Evolutionary conservation across 805 yeast species (phyloP).

Genomic region (Barnettozyma sp.): DNA sequence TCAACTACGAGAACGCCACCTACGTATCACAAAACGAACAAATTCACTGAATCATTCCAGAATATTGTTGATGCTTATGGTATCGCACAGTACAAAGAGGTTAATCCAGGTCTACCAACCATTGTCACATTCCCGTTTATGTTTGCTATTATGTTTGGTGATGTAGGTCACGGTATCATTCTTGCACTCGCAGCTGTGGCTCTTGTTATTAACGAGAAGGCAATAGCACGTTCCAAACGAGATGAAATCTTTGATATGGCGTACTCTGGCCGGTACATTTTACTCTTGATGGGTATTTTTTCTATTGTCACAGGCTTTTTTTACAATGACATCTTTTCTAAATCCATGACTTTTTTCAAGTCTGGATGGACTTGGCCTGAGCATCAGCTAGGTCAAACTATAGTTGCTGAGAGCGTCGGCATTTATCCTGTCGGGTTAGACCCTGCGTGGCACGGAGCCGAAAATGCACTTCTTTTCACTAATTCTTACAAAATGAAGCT

Average conservation of each 20-base stretch:
- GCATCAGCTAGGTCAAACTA: slow-evolving; percentile 54
- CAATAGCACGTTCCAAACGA: slow-evolving; percentile 59
- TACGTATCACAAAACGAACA: slow-evolving; percentile 89
- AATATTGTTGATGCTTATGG: slow-evolving; percentile 94
- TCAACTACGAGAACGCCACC: slow-evolving; percentile 80
- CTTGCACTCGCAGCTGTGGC: slow-evolving; percentile 65
- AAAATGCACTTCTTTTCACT: slow-evolving; percentile 80
- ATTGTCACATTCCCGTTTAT: slow-evolving; percentile 94
- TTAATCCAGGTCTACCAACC: slow-evolving; percentile 93
- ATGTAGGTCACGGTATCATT: slow-evolving; percentile 90
- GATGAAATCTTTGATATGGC: slow-evolving; percentile 98
- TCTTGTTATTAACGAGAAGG: slow-evolving; percentile 68
- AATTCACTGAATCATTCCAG: slow-evolving; percentile 91
- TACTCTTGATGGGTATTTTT: slow-evolving; percentile 86
- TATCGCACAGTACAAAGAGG: slow-evolving; percentile 85
- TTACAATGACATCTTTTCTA: slow-evolving; percentile 91
- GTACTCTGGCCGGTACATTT: slow-evolving; percentile 82
- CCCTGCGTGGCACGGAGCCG: slow-evolving; percentile 96
- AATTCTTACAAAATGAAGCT: slow-evolving; percentile 97
- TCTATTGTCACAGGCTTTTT: slow-evolving; percentile 93
- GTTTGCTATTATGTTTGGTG: slow-evolving; percentile 99
- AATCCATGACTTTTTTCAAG: slow-evolving; percentile 75
- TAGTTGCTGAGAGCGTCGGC: slow-evolving; percentile 60
- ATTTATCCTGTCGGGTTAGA: slow-evolving; percentile 84
- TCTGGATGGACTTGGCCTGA: slow-evolving; percentile 96